Evolutionary conservation across 1,139 yeast genomes (phyloP).

Genomic region (Barnettozyma hawaiiensis): DNA sequence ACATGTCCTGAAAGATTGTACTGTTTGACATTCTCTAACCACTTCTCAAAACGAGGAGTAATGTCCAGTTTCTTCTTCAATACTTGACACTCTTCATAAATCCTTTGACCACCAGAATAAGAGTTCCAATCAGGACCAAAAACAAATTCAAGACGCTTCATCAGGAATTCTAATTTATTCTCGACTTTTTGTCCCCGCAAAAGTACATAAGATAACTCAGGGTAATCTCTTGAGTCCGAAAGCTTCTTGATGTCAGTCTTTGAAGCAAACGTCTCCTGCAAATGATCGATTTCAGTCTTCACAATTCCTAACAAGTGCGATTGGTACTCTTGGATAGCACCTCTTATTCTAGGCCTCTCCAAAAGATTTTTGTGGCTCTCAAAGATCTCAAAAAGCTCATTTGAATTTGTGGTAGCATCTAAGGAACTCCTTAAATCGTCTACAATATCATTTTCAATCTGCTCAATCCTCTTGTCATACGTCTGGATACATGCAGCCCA

Average conservation of each 20-base stretch:
- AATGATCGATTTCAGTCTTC: slow-evolving; percentile 38
- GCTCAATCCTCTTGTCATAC: slow-evolving; percentile 38
- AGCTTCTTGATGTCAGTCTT: slow-evolving; percentile 13
- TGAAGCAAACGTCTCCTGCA: slow-evolving; percentile 37
- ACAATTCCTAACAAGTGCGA: slow-evolving; percentile 41
- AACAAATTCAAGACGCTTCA: slow-evolving; percentile 41
- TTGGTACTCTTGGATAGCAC: slow-evolving; percentile 53
- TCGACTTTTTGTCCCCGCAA: slow-evolving; percentile 48
- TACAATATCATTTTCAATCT: slow-evolving; percentile 43
- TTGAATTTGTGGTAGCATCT: slow-evolving; percentile 35
- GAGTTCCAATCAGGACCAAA: slow-evolving; percentile 73
- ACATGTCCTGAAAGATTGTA: slow-evolving; percentile 34
- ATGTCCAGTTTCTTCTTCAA: slow-evolving; percentile 45
- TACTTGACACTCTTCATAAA: slow-evolving; percentile 44
- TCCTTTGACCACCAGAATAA: slow-evolving; percentile 66
- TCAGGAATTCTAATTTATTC: slow-evolving; percentile 36
- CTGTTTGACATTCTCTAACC: slow-evolving; percentile 36
- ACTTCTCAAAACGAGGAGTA: slow-evolving; percentile 37
- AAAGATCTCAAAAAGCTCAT: slow-evolving; percentile 47
- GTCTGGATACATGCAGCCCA: slow-evolving; percentile 38
- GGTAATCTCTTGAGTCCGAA: slow-evolving; percentile 39
- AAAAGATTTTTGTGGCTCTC: slow-evolving; percentile 43
- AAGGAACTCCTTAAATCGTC: slow-evolving; percentile 36
- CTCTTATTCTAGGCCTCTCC: slow-evolving; percentile 45
- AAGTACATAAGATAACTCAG: slow-evolving; percentile 42